Base-by-base conservation (phyloP, 1,284 basidiomycete genomes). In the Puccinia hordei region DNA sequence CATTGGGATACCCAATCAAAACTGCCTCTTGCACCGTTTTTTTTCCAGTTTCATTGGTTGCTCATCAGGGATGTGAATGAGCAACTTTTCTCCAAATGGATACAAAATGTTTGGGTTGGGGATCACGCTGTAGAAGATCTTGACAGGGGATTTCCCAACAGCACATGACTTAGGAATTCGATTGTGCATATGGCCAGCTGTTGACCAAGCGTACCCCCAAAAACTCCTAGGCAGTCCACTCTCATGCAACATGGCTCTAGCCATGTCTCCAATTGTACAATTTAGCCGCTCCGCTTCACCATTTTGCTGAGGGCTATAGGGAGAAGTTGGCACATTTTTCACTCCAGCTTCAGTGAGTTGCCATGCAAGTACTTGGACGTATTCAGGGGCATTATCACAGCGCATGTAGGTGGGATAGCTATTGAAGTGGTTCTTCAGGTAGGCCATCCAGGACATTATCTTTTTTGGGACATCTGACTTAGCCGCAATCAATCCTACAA, bases 301-400 rank as follows among this genome's bases (percentile, higher is more conserved):
- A 51, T 71, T 71, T 30, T 71, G 68, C 19, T 44, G 15, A 22
- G 68, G 68, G 19, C 24, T 22, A 15, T 71, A 71, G 5, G 68
- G 68, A 0, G n/a, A 15, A 1, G 19, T 27, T 6, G 46, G 68
- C 2, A 30, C 49, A 1, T 24, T 1, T 13, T 49, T 19, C n/a
- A 27, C 27, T 30, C 68, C 38, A 24, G 51, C 2, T 0, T 51
- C 46, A 3, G 8, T 27, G 9, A 71, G 46, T 0, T 17, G 4
- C 2, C 17, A 13, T 44, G 41, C 8, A 44, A 6, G 41, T 44
- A 44, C 13, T 44, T n/a, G n/a, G n/a, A n/a, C n/a, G n/a, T n/a
- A n/a, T n/a, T n/a, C n/a, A n/a, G n/a, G n/a, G n/a, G n/a, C 41
- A 44, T 71, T 71, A 15, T 71, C 68, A 51, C 68, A 49, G 0